Percentiles rank a stretch among this genome's conserved stretches.
phyloP scores from a whole-genome alignment of 1,284 basidiomycete species.

The Quambalaria eucalypti region DNA sequence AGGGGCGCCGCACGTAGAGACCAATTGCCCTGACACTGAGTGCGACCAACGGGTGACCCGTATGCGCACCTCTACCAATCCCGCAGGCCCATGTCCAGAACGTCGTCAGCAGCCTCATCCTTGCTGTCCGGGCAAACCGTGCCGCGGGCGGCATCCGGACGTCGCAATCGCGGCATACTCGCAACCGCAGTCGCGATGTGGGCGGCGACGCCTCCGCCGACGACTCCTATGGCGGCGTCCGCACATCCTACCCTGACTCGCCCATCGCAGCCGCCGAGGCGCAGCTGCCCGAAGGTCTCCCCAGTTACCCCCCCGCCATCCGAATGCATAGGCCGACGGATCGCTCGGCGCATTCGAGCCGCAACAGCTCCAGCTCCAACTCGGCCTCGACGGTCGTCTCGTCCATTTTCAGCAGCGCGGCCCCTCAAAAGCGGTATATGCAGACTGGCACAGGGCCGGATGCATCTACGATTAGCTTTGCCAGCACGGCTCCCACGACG shows the following conservation, averaged over 20 bases:
- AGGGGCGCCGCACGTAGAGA: not conserved
- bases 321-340: not conserved
- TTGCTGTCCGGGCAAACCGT: slow-evolving; percentile 34
- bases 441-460: slow-evolving; percentile 14
- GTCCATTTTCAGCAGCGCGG: not conserved
- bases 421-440: not conserved
- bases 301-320: not conserved
- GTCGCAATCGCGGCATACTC: slow-evolving; percentile 20
- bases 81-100: slow-evolving; percentile 34
- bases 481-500: slow-evolving; percentile 29
- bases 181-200: slow-evolving; percentile 14
- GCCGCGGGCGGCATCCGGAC: slow-evolving; percentile 8
- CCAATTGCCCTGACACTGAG: not conserved
- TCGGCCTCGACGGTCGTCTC: not conserved
- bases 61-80: not conserved
- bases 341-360: not conserved
- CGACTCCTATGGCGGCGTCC: not conserved
- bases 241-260: not conserved
- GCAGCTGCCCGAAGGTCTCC: not conserved
- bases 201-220: not conserved
- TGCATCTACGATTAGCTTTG: slow-evolving; percentile 28
- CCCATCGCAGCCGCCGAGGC: not conserved
- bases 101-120: slow-evolving; percentile 33
- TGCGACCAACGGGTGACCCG: too few relatives aligned
- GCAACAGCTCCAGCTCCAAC: not conserved